These are phyloP conservation scores for Pythium dissimile DNA, from an alignment of 352 stramenopile species.

Conservation along the genomic window DNA sequence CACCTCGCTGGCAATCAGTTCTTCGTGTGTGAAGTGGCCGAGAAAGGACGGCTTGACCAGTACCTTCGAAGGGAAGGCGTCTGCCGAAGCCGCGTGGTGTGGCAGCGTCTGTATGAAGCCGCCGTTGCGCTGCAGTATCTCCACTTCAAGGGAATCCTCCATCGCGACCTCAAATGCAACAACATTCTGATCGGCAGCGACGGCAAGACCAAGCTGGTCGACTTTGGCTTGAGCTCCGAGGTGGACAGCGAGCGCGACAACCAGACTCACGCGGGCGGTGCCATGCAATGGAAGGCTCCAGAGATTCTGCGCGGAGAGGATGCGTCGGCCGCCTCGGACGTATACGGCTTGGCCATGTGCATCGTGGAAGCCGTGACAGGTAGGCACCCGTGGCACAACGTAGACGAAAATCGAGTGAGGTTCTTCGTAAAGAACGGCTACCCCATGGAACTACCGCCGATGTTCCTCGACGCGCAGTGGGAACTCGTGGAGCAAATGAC, in stretches of 20 bases:
- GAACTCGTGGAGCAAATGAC: slow-evolving; percentile 40
- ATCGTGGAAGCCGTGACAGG: slow-evolving; percentile 26
- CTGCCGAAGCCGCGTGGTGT: slow-evolving; percentile 12
- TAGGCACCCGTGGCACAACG: not conserved
- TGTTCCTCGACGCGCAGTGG: slow-evolving; percentile 1
- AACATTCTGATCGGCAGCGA: slow-evolving; percentile 27
- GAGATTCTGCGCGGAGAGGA: slow-evolving; percentile 14
- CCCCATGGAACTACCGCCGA: not conserved
- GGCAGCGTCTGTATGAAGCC: slow-evolving; percentile 32
- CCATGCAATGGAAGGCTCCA: slow-evolving; percentile 20
- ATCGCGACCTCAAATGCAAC: slow-evolving; percentile 17
- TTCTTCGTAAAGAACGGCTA: not conserved
- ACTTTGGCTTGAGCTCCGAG: slow-evolving; percentile 15
- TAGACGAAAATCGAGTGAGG: not conserved
- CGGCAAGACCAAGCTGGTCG: slow-evolving; percentile 10
- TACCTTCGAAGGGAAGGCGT: slow-evolving; percentile 21
- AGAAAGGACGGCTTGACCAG: slow-evolving; percentile 36
- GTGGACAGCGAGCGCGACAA: not conserved
- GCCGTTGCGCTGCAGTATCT: slow-evolving; percentile 61
- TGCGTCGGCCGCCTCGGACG: slow-evolving; percentile 15
- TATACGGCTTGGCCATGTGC: slow-evolving; percentile 31
- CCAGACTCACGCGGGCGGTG: not conserved
- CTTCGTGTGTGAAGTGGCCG: slow-evolving; percentile 38
- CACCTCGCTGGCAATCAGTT: slow-evolving; percentile 30
- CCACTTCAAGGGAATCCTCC: slow-evolving; percentile 42